A percentile compares a stretch with the other conserved stretches of the same genome.
These are phyloP conservation scores for Marasmius sp. DNA, from an alignment of 1,284 basidiomycete genomes.

Conservation along the genomic window DNA sequence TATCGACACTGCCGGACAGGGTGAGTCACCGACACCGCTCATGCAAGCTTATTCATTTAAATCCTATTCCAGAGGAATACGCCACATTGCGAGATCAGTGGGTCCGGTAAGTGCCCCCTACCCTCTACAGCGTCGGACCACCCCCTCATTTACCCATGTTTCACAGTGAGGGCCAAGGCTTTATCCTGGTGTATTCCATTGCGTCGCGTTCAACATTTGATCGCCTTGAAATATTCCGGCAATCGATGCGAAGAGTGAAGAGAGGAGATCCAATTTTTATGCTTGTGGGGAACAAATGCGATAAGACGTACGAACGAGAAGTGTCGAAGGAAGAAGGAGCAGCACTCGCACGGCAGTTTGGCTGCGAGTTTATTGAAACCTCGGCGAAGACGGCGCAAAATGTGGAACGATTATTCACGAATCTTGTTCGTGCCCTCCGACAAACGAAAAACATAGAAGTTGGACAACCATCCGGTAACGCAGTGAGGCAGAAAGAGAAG, in stretches of 20 bases:
- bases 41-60: conserved; percentile 14
- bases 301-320: conserved; percentile 84
- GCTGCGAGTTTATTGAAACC: conserved; percentile 95
- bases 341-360: conserved; percentile 82
- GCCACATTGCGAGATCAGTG: conserved; percentile 98
- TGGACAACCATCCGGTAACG: conserved; percentile 27
- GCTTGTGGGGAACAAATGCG: conserved; percentile 91
- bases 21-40: conserved; percentile 42
- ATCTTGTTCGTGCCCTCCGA: conserved; percentile 87
- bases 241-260: conserved; percentile 93
- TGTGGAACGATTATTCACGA: conserved; percentile 92
- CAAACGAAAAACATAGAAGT: conserved; percentile 53
- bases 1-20: conserved; percentile 93
- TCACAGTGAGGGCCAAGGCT: conserved; percentile 93
- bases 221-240: conserved; percentile 91
- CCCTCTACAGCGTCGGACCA: conserved; percentile 1
- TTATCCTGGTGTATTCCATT: conserved; percentile 98
- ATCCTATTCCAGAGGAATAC: conserved; percentile 75
- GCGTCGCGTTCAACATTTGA: conserved; percentile 94
- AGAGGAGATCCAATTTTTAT: conserved; percentile 84
- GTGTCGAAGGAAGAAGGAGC: conserved; percentile 89
- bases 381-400: conserved; percentile 95
- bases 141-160: conserved; percentile 14
- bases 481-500: conserved; percentile 35
- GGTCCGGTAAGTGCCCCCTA: conserved; percentile 76